A percentile compares a stretch with the other conserved stretches of the same genome.
phyloP scores from a whole-genome alignment of 1,284 basidiomycete species.

The Ganoderma multipileum region DNA sequence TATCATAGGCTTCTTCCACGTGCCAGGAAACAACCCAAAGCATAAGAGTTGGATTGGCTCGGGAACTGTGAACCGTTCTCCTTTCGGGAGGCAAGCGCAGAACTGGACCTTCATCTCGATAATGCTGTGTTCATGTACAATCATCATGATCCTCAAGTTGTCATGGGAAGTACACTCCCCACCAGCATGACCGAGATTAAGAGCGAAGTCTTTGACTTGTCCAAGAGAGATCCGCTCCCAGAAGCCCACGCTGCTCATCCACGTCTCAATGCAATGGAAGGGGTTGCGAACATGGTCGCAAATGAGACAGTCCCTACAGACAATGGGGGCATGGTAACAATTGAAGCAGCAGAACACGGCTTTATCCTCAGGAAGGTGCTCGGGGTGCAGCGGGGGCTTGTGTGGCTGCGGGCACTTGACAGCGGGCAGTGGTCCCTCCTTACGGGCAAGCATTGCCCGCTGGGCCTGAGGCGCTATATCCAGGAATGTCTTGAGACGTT shows the following conservation, averaged over 20 bases:
- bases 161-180: background rate
- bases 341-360: background rate
- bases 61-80: background rate
- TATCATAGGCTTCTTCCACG: background rate
- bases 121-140: background rate
- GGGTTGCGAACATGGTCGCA: background rate
- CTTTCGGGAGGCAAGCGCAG: background rate
- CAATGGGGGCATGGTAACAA: background rate
- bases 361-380: no score
- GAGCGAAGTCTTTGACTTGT: background rate
- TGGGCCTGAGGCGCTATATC: no score
- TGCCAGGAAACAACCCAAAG: background rate
- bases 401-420: no score
- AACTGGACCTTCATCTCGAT: background rate
- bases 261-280: background rate
- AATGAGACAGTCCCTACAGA: background rate
- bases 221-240: background rate
- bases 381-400: background rate
- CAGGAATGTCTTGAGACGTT: no score
- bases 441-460: no score
- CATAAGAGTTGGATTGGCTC: background rate
- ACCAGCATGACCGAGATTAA: background rate
- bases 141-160: background rate
- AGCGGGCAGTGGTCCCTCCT: no score
- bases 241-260: background rate